Percentiles rank a stretch among this genome's conserved stretches.
Evolutionary conservation across 345 rosid genomes (phyloP).

Genomic region (Combretum micranthum): DNA sequence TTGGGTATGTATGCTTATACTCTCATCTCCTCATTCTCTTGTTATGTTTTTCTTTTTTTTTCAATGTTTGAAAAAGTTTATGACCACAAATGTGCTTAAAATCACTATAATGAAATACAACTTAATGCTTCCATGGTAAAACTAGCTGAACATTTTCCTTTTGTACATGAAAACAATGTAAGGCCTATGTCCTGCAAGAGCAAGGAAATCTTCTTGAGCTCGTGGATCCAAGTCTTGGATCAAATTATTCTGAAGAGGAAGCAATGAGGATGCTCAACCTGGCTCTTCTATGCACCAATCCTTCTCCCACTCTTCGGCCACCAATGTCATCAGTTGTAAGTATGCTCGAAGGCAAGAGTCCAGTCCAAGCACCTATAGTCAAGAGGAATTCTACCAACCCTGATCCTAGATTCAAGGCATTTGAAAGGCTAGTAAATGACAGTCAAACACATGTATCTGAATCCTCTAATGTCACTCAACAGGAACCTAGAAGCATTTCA

Average conservation of each 20-base stretch:
- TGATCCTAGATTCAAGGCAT: conserved; percentile 75
- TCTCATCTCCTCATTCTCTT: background rate
- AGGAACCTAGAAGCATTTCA: conserved; percentile 34
- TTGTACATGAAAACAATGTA: background rate
- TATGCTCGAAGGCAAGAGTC: conserved; percentile 71
- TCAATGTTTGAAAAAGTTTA: background rate
- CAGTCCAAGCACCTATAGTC: conserved; percentile 66
- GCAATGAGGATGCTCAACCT: conserved; percentile 63
- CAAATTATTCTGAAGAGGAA: conserved; percentile 43
- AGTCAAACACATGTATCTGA: conserved; percentile 44
- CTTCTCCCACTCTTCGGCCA: conserved; percentile 86
- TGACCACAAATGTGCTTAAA: too few relatives aligned
- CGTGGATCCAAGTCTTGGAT: conserved; percentile 65
- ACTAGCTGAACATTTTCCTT: background rate
- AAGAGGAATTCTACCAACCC: conserved; percentile 37
- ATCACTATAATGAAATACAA: background rate
- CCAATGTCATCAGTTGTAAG: conserved; percentile 75
- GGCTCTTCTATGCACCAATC: conserved; percentile 79
- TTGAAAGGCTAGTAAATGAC: conserved; percentile 58
- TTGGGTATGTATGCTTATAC: conserved; percentile 37
- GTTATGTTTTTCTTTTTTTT: background rate
- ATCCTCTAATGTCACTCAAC: conserved; percentile 29
- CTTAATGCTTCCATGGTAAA: background rate
- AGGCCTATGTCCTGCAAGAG: conserved; percentile 94
- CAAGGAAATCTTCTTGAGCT: conserved; percentile 86